Percentiles rank a stretch among this genome's conserved stretches.
Conservation (phyloP, 441 rosid genomes). For the Populus hybrid region DNA sequence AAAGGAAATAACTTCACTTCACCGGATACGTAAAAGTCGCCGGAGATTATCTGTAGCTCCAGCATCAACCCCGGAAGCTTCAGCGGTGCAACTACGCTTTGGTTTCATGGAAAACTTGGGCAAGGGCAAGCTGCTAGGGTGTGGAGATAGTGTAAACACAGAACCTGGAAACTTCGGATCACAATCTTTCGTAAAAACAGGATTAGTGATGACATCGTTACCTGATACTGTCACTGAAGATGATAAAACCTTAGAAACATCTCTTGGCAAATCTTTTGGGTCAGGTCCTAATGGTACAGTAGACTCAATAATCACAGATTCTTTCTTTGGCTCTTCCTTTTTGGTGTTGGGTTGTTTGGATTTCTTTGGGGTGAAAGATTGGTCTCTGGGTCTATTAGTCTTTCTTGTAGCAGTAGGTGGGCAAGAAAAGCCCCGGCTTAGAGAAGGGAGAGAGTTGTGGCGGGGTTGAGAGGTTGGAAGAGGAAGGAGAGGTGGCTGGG, state of each 20-base stretch:
- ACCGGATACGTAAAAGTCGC: conserved; percentile 58
- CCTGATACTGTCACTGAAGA: conserved; percentile 16
- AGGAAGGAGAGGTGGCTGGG: conserved; percentile 85
- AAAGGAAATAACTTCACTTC: conserved; percentile 11
- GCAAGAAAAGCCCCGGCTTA: conserved; percentile 24
- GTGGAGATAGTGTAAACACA: conserved; percentile 63
- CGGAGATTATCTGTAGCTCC: conserved; percentile 65
- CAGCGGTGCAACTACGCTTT: conserved; percentile 64
- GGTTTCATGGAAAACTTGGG: conserved; percentile 72
- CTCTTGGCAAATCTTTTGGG: conserved; percentile 46
- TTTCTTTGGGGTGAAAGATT: conserved; percentile 38
- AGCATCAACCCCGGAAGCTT: conserved; percentile 52
- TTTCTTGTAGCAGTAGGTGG: conserved; percentile 24
- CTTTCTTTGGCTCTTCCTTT: conserved; percentile 15
- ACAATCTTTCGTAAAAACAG: conserved; percentile 3
- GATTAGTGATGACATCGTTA: background rate
- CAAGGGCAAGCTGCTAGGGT: conserved; percentile 89
- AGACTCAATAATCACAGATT: conserved; percentile 10
- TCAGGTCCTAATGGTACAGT: conserved; percentile 39
- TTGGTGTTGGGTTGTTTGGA: conserved; percentile 20
- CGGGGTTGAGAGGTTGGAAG: conserved; percentile 41
- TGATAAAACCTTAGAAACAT: conserved; percentile 20
- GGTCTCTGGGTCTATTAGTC: conserved; percentile 28
- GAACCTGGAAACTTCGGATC: conserved; percentile 37
- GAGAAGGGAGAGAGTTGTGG: conserved; percentile 38